phyloP scores from a whole-genome alignment of 2,329 filamentous ascomycete species.

The Colletotrichum incanum region DNA sequence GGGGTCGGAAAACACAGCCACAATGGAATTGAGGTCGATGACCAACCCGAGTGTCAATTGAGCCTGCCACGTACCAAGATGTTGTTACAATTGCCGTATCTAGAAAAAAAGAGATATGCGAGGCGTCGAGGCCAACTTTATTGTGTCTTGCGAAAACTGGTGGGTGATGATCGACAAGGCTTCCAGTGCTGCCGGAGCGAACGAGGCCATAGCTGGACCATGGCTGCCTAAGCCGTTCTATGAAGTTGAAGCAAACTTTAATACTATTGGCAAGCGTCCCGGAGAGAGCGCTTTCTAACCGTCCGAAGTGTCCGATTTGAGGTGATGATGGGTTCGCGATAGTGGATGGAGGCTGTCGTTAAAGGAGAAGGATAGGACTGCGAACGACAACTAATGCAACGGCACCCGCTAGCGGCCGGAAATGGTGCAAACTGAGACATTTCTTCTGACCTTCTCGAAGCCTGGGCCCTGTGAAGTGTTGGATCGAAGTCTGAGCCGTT shows the following conservation, averaged over 20 bases:
- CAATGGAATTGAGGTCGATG: slow-evolving; percentile 12
- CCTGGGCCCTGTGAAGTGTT: slow-evolving; percentile 26
- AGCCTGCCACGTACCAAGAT: not conserved
- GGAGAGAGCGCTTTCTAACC: not conserved
- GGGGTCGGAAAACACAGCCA: not conserved
- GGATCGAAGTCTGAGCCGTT: slow-evolving; percentile 32
- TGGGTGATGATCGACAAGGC: not conserved
- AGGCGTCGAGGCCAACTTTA: not conserved
- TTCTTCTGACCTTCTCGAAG: slow-evolving; percentile 42
- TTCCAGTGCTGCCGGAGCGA: not conserved
- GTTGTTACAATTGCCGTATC: not conserved
- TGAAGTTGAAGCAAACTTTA: not conserved
- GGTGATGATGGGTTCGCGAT: not conserved
- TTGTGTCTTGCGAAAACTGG: not conserved
- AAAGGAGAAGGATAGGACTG: not conserved
- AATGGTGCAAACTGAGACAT: slow-evolving; percentile 26
- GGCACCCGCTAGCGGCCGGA: not conserved
- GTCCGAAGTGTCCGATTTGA: not conserved
- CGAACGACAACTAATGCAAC: not conserved
- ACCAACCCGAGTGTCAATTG: not conserved
- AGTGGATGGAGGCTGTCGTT: not conserved
- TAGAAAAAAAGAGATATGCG: not conserved
- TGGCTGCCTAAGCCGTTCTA: not conserved
- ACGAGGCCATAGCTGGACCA: not conserved
- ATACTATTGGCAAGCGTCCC: not conserved